phyloP scores from a whole-genome alignment of 2,329 filamentous ascomycete genomes.

The Fusarium denticulatum region DNA sequence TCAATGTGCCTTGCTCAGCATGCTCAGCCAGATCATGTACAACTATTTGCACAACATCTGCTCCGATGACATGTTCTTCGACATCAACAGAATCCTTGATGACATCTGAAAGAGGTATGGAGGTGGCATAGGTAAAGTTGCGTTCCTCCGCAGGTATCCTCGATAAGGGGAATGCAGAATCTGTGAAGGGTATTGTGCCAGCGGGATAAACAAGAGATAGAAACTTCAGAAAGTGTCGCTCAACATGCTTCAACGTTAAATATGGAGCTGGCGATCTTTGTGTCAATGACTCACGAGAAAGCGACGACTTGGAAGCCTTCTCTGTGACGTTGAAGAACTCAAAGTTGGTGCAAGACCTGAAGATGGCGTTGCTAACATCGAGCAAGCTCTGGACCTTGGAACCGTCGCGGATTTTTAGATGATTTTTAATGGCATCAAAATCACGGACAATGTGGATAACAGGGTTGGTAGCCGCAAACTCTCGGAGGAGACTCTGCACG shows the following conservation, averaged over 20 bases:
- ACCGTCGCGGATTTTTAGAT: constrained; percentile 66
- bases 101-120: constrained; percentile 67
- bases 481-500: constrained; percentile 67
- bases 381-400: constrained; percentile 68
- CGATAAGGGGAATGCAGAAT: constrained; percentile 73
- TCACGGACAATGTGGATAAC: constrained; percentile 78
- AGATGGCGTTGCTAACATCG: constrained; percentile 65
- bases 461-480: constrained; percentile 72
- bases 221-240: constrained; percentile 76
- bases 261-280: constrained; percentile 63
- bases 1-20: constrained; percentile 26
- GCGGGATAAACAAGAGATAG: constrained; percentile 68
- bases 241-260: constrained; percentile 73
- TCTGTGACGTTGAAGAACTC: constrained; percentile 83
- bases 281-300: constrained; percentile 40
- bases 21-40: constrained; percentile 47
- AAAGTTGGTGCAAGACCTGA: constrained; percentile 74
- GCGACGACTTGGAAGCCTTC: constrained; percentile 46
- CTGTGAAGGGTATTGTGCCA: constrained; percentile 65
- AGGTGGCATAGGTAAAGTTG: constrained; percentile 73
- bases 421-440: constrained; percentile 69
- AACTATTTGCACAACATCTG: constrained; percentile 73
- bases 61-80: constrained; percentile 72
- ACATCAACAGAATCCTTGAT: constrained; percentile 65
- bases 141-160: constrained; percentile 68